These are phyloP conservation scores for Backusella sp. DNA, from an alignment of 192 early-diverging fungal species.

Conservation along the genomic window DNA sequence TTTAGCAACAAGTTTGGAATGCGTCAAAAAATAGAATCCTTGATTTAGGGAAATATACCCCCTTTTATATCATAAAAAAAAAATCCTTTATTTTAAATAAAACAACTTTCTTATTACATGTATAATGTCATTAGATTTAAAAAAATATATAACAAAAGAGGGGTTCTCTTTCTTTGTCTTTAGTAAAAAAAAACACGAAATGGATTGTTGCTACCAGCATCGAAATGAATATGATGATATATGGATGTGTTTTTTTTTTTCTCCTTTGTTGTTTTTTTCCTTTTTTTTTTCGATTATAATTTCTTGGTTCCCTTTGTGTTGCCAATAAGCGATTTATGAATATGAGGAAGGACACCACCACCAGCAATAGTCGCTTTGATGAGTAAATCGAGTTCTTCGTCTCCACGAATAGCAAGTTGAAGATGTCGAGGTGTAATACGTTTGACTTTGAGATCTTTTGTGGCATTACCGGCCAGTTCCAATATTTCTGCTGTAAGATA, in stretches of 20 bases:
- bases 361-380: conserved; percentile 90
- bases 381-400: conserved; percentile 87
- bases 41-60: neutral
- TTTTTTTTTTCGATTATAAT: conserved; percentile 13
- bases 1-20: neutral
- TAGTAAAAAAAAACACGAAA: neutral
- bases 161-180: neutral
- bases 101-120: neutral
- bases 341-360: conserved; percentile 80
- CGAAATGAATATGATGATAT: neutral
- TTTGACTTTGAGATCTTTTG: conserved; percentile 88
- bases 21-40: neutral
- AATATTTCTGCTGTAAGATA: conserved; percentile 92
- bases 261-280: neutral
- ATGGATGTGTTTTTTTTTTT: neutral
- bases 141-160: neutral
- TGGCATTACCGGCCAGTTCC: conserved; percentile 91
- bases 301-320: conserved; percentile 51
- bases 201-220: neutral
- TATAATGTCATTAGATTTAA: no score
- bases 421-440: conserved; percentile 88
- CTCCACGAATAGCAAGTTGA: conserved; percentile 89
- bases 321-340: conserved; percentile 59
- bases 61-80: neutral
- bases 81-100: neutral